Conservation (phyloP, 2,329 filamentous ascomycete genomes). For the Nigrospora oryzae region DNA sequence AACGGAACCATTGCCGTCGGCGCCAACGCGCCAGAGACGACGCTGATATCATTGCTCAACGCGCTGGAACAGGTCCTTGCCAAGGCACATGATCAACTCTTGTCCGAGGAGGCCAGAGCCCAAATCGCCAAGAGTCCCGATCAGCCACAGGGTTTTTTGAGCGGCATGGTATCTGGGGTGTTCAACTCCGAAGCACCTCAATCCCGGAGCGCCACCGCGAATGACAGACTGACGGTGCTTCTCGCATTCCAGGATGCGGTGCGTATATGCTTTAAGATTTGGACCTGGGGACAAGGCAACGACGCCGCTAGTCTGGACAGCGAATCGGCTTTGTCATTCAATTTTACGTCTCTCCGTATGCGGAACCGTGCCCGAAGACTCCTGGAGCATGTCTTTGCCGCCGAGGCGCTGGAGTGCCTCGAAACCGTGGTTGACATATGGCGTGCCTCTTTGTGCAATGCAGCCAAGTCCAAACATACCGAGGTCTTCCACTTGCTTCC, state of each 20-base stretch:
- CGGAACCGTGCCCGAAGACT: conserved; percentile 81
- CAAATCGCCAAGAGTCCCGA: conserved; percentile 69
- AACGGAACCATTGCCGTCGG: conserved; percentile 19
- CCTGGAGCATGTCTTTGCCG: conserved; percentile 85
- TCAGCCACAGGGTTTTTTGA: conserved; percentile 80
- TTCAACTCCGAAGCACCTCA: conserved; percentile 73
- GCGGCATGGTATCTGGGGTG: conserved; percentile 87
- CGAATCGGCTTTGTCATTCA: conserved; percentile 71
- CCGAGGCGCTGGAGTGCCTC: conserved; percentile 85
- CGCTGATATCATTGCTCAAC: conserved; percentile 78
- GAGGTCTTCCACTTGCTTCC: conserved; percentile 81
- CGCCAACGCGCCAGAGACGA: conserved; percentile 53
- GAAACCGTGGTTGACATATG: conserved; percentile 86
- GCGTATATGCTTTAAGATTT: conserved; percentile 84
- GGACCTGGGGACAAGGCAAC: conserved; percentile 76
- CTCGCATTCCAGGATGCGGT: conserved; percentile 97
- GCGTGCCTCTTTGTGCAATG: conserved; percentile 44
- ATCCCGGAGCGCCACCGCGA: conserved; percentile 76
- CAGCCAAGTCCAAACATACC: conserved; percentile 39
- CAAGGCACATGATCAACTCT: conserved; percentile 72
- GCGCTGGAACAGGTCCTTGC: conserved; percentile 87
- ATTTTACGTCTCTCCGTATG: conserved; percentile 84
- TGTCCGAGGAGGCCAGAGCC: conserved; percentile 64
- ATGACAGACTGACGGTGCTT: conserved; percentile 85
- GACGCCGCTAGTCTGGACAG: conserved; percentile 53